These are phyloP conservation scores for Kockiozyma suomiensis DNA, from an alignment of 805 yeast genomes.

Conservation along the genomic window DNA sequence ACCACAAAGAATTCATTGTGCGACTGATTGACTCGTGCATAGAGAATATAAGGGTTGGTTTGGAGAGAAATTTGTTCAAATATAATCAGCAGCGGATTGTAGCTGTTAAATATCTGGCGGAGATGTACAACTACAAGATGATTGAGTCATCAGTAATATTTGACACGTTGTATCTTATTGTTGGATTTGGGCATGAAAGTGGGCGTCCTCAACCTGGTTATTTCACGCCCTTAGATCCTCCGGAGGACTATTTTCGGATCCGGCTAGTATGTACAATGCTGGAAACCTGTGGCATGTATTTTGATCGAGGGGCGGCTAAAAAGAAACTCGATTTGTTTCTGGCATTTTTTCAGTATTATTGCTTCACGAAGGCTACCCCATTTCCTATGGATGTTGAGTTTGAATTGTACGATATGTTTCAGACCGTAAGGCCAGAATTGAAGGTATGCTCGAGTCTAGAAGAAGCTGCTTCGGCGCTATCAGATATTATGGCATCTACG, in stretches of 20 bases:
- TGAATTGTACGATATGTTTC: slow-evolving; percentile 52
- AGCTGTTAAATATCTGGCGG: slow-evolving; percentile 61
- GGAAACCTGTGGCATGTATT: slow-evolving; percentile 39
- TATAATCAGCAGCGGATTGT: slow-evolving; percentile 64
- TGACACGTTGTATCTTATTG: slow-evolving; percentile 57
- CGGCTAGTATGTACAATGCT: slow-evolving; percentile 55
- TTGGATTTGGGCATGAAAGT: slow-evolving; percentile 66
- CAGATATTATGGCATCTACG: slow-evolving; percentile 14
- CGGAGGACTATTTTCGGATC: slow-evolving; percentile 72
- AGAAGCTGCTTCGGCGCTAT: slow-evolving; percentile 51
- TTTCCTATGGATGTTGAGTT: slow-evolving; percentile 69
- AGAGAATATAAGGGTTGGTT: slow-evolving; percentile 65
- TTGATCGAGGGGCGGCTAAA: slow-evolving; percentile 24
- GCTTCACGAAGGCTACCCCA: slow-evolving; percentile 55
- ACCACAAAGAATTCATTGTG: slow-evolving; percentile 49
- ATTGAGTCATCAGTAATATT: slow-evolving; percentile 52
- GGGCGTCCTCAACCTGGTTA: slow-evolving; percentile 56
- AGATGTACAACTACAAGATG: slow-evolving; percentile 54
- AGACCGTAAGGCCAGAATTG: slow-evolving; percentile 42
- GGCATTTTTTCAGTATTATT: slow-evolving; percentile 70
- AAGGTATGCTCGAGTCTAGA: slow-evolving; percentile 45
- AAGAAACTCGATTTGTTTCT: slow-evolving; percentile 49
- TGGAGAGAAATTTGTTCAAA: slow-evolving; percentile 65
- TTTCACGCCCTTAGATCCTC: slow-evolving; percentile 55
- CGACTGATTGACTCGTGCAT: slow-evolving; percentile 61